phyloP scores from a whole-genome alignment of 2,329 filamentous ascomycete species.

The Colletotrichum tofieldiae region DNA sequence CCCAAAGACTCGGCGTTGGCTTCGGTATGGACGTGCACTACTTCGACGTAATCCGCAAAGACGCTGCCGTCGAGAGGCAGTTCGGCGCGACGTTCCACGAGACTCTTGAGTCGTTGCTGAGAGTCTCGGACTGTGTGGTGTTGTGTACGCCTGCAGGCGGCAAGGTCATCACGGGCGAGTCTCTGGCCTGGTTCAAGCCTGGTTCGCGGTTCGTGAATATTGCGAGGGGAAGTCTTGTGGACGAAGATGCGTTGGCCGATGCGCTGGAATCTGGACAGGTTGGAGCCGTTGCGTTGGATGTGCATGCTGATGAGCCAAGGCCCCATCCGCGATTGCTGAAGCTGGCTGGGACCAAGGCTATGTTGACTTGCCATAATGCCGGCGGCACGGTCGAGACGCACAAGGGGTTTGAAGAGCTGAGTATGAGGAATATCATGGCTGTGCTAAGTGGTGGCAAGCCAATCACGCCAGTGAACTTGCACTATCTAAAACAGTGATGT shows the following conservation, averaged over 20 bases:
- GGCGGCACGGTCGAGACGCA: slow-evolving; percentile 78
- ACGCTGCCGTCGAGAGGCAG: slow-evolving; percentile 57
- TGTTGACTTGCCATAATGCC: slow-evolving; percentile 78
- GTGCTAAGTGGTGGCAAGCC: slow-evolving; percentile 67
- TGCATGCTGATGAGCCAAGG: slow-evolving; percentile 73
- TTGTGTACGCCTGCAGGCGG: slow-evolving; percentile 70
- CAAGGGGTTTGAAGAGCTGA: slow-evolving; percentile 76
- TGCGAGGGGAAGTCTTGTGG: slow-evolving; percentile 75
- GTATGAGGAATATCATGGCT: slow-evolving; percentile 77
- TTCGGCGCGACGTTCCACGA: slow-evolving; percentile 65
- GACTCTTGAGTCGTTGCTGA: slow-evolving; percentile 67
- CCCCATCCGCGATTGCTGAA: slow-evolving; percentile 63
- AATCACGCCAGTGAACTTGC: slow-evolving; percentile 75
- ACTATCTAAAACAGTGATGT: slow-evolving; percentile 58
- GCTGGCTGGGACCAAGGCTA: slow-evolving; percentile 61
- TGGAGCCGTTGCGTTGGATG: slow-evolving; percentile 72
- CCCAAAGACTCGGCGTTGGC: slow-evolving; percentile 64
- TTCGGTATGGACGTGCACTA: slow-evolving; percentile 80
- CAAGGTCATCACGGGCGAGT: slow-evolving; percentile 65
- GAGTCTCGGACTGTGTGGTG: slow-evolving; percentile 71
- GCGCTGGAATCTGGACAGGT: slow-evolving; percentile 70
- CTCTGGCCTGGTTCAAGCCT: slow-evolving; percentile 66
- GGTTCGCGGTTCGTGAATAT: slow-evolving; percentile 77
- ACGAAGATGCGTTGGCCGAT: slow-evolving; percentile 74
- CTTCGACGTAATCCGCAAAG: slow-evolving; percentile 70